Evolutionary conservation across 73 alveolate genomes (phyloP).

Genomic region (Paramecium primaurelia): DNA sequence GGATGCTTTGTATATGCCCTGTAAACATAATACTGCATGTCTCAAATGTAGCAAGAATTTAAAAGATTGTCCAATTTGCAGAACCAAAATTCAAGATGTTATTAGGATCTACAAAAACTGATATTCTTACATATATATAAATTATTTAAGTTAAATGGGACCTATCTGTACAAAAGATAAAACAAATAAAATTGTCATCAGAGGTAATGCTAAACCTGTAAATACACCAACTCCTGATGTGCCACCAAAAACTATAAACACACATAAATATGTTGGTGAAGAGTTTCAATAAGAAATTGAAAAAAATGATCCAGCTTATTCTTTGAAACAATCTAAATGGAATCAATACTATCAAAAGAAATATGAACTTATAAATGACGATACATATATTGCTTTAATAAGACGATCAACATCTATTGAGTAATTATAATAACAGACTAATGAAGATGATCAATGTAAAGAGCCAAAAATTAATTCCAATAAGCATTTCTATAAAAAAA

Average conservation of each 20-base stretch:
- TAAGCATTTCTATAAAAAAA: neutral
- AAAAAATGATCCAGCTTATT: neutral
- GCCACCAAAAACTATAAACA: neutral
- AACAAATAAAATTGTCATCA: neutral
- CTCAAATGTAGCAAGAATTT: conserved; percentile 74
- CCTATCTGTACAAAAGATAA: conserved; percentile 16
- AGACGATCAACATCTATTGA: neutral
- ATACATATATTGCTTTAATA: neutral
- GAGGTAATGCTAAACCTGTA: neutral
- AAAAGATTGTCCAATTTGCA: conserved; percentile 77
- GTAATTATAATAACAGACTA: neutral
- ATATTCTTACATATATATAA: neutral
- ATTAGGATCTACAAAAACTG: conserved; percentile 72
- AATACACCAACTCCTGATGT: neutral
- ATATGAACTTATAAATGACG: neutral
- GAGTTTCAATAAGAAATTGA: neutral
- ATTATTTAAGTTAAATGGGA: conserved; percentile 21
- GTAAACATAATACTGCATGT: conserved; percentile 82
- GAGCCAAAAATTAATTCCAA: neutral
- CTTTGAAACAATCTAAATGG: neutral
- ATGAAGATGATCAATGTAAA: neutral
- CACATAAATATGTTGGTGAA: neutral
- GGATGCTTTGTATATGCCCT: conserved; percentile 78
- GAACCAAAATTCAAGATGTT: conserved; percentile 74
- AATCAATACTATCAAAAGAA: neutral